phyloP scores from a whole-genome alignment of 2,329 filamentous ascomycete genomes.

The Nigrospora sphaerica region DNA sequence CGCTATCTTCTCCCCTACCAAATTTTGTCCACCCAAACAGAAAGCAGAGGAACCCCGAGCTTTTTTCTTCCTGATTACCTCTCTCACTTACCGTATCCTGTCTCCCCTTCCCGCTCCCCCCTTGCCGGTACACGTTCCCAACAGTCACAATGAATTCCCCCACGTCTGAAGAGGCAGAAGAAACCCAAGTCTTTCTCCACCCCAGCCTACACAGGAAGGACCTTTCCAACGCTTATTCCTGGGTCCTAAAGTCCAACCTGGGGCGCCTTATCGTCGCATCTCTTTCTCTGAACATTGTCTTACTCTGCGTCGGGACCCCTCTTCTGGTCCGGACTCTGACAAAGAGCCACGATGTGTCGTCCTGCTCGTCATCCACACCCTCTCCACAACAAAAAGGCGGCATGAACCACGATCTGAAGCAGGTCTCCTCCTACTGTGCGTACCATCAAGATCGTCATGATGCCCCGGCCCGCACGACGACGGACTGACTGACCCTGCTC shows the following conservation, averaged over 20 bases:
- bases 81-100: no score
- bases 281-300: not conserved
- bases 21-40: no score
- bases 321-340: not conserved
- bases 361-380: not conserved
- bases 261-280: not conserved
- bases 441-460: not conserved
- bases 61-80: not conserved
- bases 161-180: not conserved
- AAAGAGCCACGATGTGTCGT: not conserved
- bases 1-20: not conserved
- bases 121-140: not conserved
- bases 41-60: no score
- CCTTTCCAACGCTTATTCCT: not conserved
- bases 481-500: not conserved
- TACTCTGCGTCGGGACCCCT: not conserved
- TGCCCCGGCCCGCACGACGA: not conserved
- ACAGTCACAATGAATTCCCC: not conserved
- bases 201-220: not conserved
- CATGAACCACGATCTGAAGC: not conserved
- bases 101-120: not conserved
- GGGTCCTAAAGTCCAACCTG: not conserved
- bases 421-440: not conserved
- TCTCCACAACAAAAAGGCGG: not conserved
- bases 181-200: not conserved